phyloP scores from a whole-genome alignment of 345 rosid species.

The Boechera divaricarpa region DNA sequence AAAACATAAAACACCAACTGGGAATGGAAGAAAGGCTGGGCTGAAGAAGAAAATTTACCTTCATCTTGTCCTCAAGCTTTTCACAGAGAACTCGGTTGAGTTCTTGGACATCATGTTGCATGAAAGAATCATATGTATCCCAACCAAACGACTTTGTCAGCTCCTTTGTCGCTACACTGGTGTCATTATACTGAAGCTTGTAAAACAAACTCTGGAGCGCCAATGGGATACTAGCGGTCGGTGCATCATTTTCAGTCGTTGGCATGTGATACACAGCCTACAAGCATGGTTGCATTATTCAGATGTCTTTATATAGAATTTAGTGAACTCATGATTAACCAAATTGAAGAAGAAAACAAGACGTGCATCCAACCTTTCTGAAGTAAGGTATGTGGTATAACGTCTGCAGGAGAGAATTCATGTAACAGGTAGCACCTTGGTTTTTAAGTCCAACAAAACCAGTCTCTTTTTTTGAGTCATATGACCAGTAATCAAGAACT shows the following conservation, averaged over 20 bases:
- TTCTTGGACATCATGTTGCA: conserved; percentile 99
- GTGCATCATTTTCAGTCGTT: conserved; percentile 96
- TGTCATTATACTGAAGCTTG: conserved; percentile 92
- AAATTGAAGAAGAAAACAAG: conserved; percentile 25
- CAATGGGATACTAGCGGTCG: conserved; percentile 93
- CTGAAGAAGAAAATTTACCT: conserved; percentile 56
- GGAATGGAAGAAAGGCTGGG: conserved; percentile 2
- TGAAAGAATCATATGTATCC: conserved; percentile 97
- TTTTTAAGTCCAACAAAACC: conserved; percentile 98
- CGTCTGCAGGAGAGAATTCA: conserved; percentile 96
- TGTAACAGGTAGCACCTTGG: conserved; percentile 99
- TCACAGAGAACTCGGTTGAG: conserved; percentile 92
- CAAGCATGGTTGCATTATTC: conserved; percentile 30
- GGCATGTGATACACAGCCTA: conserved; percentile 99
- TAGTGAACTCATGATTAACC: not conserved
- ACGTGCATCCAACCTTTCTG: conserved; percentile 69
- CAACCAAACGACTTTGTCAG: conserved; percentile 97
- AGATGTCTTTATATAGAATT: conserved; percentile 28
- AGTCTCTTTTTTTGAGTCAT: conserved; percentile 97
- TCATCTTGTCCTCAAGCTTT: conserved; percentile 98
- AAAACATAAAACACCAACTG: conserved; percentile 33
- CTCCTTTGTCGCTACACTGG: conserved; percentile 94
- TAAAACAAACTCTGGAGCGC: conserved; percentile 96
- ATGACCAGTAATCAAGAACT: conserved; percentile 90
- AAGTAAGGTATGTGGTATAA: conserved; percentile 90